Base-by-base conservation (phyloP, 495 filamentous ascomycete genomes). In the Lasiosphaeria ovina region DNA sequence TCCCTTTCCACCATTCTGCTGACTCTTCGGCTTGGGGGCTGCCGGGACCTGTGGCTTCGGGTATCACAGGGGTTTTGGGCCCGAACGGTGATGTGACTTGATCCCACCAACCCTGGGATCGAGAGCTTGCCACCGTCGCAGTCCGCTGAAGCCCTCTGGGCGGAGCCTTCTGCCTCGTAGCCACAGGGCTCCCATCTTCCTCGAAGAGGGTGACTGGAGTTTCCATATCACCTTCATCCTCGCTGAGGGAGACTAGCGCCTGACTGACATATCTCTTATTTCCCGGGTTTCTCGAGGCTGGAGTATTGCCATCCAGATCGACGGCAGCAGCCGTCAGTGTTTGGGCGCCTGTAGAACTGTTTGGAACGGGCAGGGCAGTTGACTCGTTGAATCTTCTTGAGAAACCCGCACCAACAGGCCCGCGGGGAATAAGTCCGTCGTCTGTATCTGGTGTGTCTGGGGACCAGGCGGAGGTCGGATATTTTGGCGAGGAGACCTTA, bases 51-150 rank as follows among this genome's bases (percentile, higher is more conserved):
- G 64, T 42, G 66, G 36, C 54, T 67, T 62, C 57, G 66, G 36
- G 67, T 61, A 35, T 57, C 8, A 17, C 58, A 53, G 49, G 59
- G 8, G 56, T 62, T 58, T 52, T 17, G 14, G 70, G 72, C 7
- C 61, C 66, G 57, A 96, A 87, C 0, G 92, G 92, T 1, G 91
- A 92, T 2, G 87, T 87, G 47, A 96, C 82, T 60, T 88, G 82
- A 61, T 90, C 92, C 92, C 92, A 97, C 92, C 92, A 97, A 10
- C 91, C 91, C 40, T 84, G 81, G 4, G 90, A 91, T 40, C 82
- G 76, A 10, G 81, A 80, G 49, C 84, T 81, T 44, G 81, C 82
- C 50, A 11, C 72, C 57, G 63, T 70, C 49, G 38, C 69, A 59
- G 67, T 69, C 69, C 58, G 60, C n/a, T 38, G 66, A 24, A 62